Evolutionary conservation across 1,139 yeast species (phyloP), one percentile per base, ranked within the genome.

Genomic region (Geotrichum candidum): DNA sequence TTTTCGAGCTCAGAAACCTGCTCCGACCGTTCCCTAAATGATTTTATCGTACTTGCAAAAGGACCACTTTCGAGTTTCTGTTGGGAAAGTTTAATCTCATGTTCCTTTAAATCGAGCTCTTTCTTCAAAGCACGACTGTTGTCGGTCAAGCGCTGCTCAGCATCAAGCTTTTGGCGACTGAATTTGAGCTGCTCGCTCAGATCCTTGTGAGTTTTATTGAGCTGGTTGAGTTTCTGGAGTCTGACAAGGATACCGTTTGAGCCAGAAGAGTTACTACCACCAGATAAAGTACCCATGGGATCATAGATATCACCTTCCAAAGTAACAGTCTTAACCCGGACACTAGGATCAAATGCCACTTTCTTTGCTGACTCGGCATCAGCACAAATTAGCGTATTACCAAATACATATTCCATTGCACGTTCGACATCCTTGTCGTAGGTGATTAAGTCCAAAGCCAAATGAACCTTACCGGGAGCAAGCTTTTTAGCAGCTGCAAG

Each of bases 401-500:
- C 99, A 76, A 95, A 95, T 38, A 94, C 90, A 69, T 85, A 91
- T 67, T 89, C 88, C 96, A 95, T 90, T 0, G 99, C 99, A 61
- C 82, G 86, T 7, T 80, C 67, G 31, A 91, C 86, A 63, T 87
- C 89, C 0, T 77, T 73, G 23, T 89, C 91, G 72, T 83, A 95
- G 1, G 87, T 88, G 63, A 95, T 82, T 64, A 94, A 77, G 69
- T 91, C 84, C 52, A 92, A 74, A 0, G 99, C 99, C 45, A 92
- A 78, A 66, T 94, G 96, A 11, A 92, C 98, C 68, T 88, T 87
- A 3, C 86, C 87, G 1, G 96, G 96, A 50, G 91, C 88, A 11
- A 86, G 67, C 18, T 79, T 74, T 69, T 89, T 87, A 0, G 97
- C 97, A 10, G 74, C 72, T 2, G 68, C 68, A 18, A 76, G 69